Base-by-base conservation (phyloP, 106 monocot genomes). In the Acanthochlamys bracteata region DNA sequence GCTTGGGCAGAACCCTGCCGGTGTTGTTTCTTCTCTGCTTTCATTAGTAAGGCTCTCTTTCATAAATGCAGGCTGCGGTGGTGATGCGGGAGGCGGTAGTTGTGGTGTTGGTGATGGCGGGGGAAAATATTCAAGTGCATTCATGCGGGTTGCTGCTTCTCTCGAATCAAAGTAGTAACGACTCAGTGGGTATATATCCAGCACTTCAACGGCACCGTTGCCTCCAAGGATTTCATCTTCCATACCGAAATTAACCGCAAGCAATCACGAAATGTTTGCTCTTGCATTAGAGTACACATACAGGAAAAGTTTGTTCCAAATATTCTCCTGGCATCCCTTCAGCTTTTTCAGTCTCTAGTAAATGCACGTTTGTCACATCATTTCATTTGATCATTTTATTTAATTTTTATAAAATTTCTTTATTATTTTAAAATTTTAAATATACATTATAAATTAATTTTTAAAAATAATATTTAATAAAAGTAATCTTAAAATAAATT, bases 161-260 rank as follows among this genome's bases (percentile, higher is more conserved):
- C 72, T 81, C 49, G 72, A 71, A 51, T 74, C 57, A 49, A 85
- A 85, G 61, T 69, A 78, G 80, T 85, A 81, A 9, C 69, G 42
- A 21, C 47, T 69, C 16, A 85, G 72, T 20, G 84, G 80, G 46
- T 72, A 78, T 41, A 84, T 71, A 12, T 80, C 84, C 59, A 79
- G 65, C 46, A 58, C 63, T 1, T 26, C 45, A 9, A n/a, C 10
- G 0, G 25, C 13, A 53, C 67, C 54, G 55, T 46, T 39, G 27
- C 33, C 40, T 20, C 41, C 20, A 15, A 21, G 41, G 21, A 43
- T 64, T 17, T 21, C 49, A 21, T 19, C 43, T 19, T 14, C 64
- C 72, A 57, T 45, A 16, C 26, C 54, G 16, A 25, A 49, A 17
- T 49, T 12, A 49, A 49, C 10, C 49, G 9, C 12, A 10, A 17